Conservation (phyloP, 192 early-diverging fungal species). For the Coemansia sp. region DNA sequence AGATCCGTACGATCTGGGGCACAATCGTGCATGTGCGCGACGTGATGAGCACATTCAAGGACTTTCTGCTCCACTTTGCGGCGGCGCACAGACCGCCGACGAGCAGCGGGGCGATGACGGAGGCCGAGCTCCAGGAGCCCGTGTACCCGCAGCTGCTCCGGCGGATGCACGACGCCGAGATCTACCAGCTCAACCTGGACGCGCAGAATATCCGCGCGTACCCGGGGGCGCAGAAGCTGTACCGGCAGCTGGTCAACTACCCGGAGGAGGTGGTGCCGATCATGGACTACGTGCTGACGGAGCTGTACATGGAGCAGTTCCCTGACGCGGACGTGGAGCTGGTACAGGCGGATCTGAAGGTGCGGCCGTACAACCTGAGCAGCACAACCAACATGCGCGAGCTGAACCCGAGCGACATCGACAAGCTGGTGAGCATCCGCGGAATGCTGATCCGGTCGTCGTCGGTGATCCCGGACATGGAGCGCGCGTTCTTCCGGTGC, state of each 20-base stretch:
- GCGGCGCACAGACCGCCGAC: slow-evolving; percentile 57
- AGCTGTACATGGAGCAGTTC: slow-evolving; percentile 69
- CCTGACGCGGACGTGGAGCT: slow-evolving; percentile 61
- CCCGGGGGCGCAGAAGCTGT: slow-evolving; percentile 61
- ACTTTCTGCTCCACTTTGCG: slow-evolving; percentile 79
- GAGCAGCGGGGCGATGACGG: slow-evolving; percentile 21
- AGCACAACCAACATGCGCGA: slow-evolving; percentile 86
- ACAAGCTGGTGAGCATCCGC: slow-evolving; percentile 93
- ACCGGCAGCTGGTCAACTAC: slow-evolving; percentile 85
- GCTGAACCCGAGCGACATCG: slow-evolving; percentile 94
- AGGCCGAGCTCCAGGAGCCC: slow-evolving; percentile 57
- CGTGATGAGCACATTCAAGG: slow-evolving; percentile 71
- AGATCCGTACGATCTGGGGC: slow-evolving; percentile 83
- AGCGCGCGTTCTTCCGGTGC: slow-evolving; percentile 92
- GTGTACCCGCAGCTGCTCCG: slow-evolving; percentile 77
- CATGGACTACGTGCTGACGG: slow-evolving; percentile 84
- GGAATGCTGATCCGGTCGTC: slow-evolving; percentile 91
- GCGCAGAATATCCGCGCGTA: slow-evolving; percentile 79
- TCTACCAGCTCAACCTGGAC: slow-evolving; percentile 84
- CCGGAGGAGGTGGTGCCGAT: slow-evolving; percentile 95
- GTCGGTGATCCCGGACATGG: slow-evolving; percentile 92
- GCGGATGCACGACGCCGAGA: slow-evolving; percentile 68
- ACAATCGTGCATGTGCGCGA: slow-evolving; percentile 90
- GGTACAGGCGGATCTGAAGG: slow-evolving; percentile 61
- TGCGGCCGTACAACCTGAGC: slow-evolving; percentile 85